A percentile compares a stretch with the other conserved stretches of the same genome.
These are phyloP conservation scores for Gentiana macrophylla DNA, from an alignment of 257 asterid genomes.

Conservation along the genomic window DNA sequence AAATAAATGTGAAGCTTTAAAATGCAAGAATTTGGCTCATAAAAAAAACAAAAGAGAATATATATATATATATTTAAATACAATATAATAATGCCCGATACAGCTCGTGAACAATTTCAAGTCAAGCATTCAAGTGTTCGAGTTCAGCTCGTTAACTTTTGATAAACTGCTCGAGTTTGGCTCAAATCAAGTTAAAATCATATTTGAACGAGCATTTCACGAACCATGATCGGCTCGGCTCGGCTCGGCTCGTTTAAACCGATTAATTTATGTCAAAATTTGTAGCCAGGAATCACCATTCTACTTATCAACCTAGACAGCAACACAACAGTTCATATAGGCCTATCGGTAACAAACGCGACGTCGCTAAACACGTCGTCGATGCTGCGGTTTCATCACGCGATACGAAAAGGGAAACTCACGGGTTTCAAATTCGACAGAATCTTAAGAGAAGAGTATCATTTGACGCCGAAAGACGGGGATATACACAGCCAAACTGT, in stretches of 20 bases:
- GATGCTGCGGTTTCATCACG: constrained; percentile 2
- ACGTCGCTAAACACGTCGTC: constrained; percentile 13
- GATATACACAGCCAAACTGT: constrained; percentile 68
- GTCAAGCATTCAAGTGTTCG: too few relatives aligned
- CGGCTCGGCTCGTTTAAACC: background rate
- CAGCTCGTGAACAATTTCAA: too few relatives aligned
- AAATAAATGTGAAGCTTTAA: too few relatives aligned
- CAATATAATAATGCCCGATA: too few relatives aligned
- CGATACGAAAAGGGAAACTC: constrained; percentile 11
- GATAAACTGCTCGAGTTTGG: too few relatives aligned
- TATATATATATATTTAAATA: too few relatives aligned
- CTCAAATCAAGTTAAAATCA: too few relatives aligned
- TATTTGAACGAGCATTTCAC: too few relatives aligned
- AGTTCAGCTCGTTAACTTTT: too few relatives aligned
- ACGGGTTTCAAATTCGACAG: background rate
- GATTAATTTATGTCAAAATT: constrained; percentile 1
- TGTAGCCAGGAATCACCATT: constrained; percentile 58
- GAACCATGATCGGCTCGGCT: too few relatives aligned
- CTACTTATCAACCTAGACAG: constrained; percentile 70
- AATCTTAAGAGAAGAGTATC: constrained; percentile 42
- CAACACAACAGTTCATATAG: constrained; percentile 34
- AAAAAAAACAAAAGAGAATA: too few relatives aligned
- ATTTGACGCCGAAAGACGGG: constrained; percentile 55
- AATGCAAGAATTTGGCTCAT: too few relatives aligned
- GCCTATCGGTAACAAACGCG: constrained; percentile 28